Evolutionary conservation across 2,329 filamentous ascomycete species (phyloP).

Genomic region (Stagonosporopsis chrysanthemi): DNA sequence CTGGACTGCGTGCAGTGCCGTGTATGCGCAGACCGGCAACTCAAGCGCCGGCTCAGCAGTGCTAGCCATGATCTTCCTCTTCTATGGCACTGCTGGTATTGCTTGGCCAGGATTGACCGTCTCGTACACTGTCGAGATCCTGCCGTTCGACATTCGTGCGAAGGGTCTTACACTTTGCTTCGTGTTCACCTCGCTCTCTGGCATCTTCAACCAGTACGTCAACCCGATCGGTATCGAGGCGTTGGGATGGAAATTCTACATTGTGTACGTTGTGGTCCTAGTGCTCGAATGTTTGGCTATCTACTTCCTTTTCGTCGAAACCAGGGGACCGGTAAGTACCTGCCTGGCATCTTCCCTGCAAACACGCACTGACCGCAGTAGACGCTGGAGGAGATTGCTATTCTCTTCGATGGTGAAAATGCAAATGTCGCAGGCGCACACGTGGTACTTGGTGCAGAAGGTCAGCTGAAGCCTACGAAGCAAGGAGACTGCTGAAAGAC

Average conservation of each 20-base stretch:
- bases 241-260: constrained; percentile 38
- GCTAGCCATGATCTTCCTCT: constrained; percentile 60
- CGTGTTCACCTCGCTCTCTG: constrained; percentile 65
- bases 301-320: constrained; percentile 38
- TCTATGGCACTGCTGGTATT: constrained; percentile 40
- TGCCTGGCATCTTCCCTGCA: neutral
- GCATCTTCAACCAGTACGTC: constrained; percentile 64
- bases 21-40: constrained; percentile 24
- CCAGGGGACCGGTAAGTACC: constrained; percentile 29
- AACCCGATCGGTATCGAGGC: constrained; percentile 54
- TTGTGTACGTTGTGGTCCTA: constrained; percentile 41
- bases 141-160: constrained; percentile 56
- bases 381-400: constrained; percentile 31
- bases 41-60: constrained; percentile 51
- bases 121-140: constrained; percentile 60
- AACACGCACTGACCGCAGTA: constrained; percentile 1
- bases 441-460: constrained; percentile 14
- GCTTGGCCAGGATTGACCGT: constrained; percentile 59
- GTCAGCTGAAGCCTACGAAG: constrained; percentile 2
- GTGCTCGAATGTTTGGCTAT: constrained; percentile 32
- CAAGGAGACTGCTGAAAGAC: neutral
- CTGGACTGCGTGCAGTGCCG: constrained; percentile 36
- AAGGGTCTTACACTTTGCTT: constrained; percentile 54
- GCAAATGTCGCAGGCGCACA: constrained; percentile 25
- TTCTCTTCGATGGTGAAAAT: constrained; percentile 28